Conservation (phyloP, 371 early-diverging fungal genomes). For the Capniomyces stellatus region DNA sequence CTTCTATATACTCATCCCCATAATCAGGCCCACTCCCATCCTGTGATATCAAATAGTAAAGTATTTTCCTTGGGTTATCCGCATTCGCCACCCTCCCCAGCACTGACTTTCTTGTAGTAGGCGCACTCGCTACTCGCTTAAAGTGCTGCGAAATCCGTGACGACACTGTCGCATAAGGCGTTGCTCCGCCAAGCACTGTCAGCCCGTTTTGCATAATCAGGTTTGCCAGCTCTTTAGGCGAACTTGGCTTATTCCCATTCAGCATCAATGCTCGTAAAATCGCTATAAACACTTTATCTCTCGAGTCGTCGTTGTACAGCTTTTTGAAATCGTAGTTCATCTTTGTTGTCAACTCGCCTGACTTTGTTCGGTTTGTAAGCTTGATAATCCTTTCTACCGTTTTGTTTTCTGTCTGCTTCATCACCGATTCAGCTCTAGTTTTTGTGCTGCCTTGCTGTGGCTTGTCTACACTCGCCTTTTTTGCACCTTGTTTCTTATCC, state of each 20-base stretch:
- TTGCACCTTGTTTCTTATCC: no score
- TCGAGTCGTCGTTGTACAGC: conserved; percentile 53
- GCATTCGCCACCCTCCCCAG: conserved; percentile 52
- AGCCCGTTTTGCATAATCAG: conserved; percentile 55
- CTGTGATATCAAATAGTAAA: conserved; percentile 43
- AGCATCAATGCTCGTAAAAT: conserved; percentile 54
- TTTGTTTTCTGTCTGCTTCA: no score
- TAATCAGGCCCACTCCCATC: background rate
- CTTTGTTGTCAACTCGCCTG: no score
- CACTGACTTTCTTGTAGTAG: conserved; percentile 34
- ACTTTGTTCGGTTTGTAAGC: no score
- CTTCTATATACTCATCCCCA: background rate
- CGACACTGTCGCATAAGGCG: conserved; percentile 70
- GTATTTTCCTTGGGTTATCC: conserved; percentile 53
- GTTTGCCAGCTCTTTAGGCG: conserved; percentile 59
- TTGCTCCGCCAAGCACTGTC: conserved; percentile 58
- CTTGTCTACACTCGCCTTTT: no score
- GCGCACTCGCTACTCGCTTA: conserved; percentile 49
- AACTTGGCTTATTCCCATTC: conserved; percentile 54
- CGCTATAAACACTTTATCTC: conserved; percentile 66
- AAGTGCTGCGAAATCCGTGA: conserved; percentile 75
- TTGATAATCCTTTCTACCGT: no score
- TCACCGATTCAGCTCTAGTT: no score
- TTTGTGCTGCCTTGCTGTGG: no score
- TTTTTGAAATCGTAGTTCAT: no score